Evolutionary conservation across 1,139 yeast species (phyloP).

Genomic region (Ashbya aceris): DNA sequence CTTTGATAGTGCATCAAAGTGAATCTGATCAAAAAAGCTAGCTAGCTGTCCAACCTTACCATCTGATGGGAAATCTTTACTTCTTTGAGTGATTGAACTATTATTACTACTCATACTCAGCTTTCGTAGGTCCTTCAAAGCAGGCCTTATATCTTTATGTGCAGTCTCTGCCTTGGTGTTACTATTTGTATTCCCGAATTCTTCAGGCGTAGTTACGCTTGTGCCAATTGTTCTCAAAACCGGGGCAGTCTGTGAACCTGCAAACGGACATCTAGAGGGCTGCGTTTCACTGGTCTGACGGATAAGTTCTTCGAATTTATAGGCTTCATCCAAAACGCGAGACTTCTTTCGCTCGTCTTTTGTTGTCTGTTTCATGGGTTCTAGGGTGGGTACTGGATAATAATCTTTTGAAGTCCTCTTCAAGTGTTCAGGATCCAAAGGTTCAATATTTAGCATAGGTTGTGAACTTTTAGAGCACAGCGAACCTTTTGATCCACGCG

Average conservation of each 20-base stretch:
- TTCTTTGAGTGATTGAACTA: constrained; percentile 12
- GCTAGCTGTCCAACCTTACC: constrained; percentile 56
- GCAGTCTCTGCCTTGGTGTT: neutral
- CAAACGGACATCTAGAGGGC: neutral
- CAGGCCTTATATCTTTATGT: constrained; percentile 1
- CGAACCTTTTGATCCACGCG: neutral
- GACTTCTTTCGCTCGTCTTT: constrained; percentile 1
- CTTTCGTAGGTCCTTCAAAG: constrained; percentile 5
- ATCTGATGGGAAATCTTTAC: constrained; percentile 20
- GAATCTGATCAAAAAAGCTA: constrained; percentile 62
- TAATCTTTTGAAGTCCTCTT: neutral
- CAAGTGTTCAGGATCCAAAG: neutral
- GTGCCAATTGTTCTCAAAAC: neutral
- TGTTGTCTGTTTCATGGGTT: neutral
- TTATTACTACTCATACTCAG: constrained; percentile 12
- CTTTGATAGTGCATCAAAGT: constrained; percentile 69
- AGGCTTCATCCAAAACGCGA: constrained; percentile 2
- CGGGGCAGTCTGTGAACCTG: neutral
- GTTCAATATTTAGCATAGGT: neutral
- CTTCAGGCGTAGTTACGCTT: neutral
- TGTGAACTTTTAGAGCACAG: neutral
- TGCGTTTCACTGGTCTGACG: neutral
- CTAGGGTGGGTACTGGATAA: neutral
- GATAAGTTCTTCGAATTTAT: constrained; percentile 1
- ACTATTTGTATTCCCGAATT: neutral